These are phyloP conservation scores for Saxophila tyrrhenica DNA, from an alignment of 495 filamentous ascomycete species.

Conservation along the genomic window DNA sequence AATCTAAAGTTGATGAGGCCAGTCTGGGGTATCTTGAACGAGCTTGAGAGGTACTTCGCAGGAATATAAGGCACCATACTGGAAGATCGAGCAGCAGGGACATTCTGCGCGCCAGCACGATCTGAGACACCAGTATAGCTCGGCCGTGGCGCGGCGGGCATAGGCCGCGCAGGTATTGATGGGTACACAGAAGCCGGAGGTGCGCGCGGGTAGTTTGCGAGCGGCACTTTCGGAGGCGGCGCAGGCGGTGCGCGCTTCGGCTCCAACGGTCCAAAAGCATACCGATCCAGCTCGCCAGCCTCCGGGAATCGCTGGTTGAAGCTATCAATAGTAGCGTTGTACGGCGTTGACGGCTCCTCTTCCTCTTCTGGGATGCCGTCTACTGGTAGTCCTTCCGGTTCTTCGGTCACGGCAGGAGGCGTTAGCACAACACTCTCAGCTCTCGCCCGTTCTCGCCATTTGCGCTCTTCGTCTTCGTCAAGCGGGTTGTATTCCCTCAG, in stretches of 20 bases:
- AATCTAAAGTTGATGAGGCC: constrained; percentile 72
- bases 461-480: constrained; percentile 48
- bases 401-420: constrained; percentile 31
- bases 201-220: constrained; percentile 9
- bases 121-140: constrained; percentile 86
- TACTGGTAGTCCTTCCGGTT: constrained; percentile 20
- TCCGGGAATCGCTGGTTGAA: constrained; percentile 77
- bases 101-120: constrained; percentile 40
- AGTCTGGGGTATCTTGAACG: constrained; percentile 36
- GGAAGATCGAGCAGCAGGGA: constrained; percentile 34
- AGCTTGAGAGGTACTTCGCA: constrained; percentile 42
- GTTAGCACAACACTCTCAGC: constrained; percentile 41
- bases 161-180: constrained; percentile 51
- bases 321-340: constrained; percentile 40
- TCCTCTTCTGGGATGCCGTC: constrained; percentile 40
- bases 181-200: constrained; percentile 22
- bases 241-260: constrained; percentile 3
- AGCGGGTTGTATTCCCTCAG: constrained; percentile 48
- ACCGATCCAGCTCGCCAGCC: constrained; percentile 47
- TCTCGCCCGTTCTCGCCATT: constrained; percentile 48
- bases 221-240: constrained; percentile 6
- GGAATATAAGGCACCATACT: constrained; percentile 32
- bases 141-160: constrained; percentile 70
- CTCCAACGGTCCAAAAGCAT: constrained; percentile 55
- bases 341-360: constrained; percentile 23